Base-by-base conservation (phyloP, 768 basidiomycete species). In the Pleurotus djamor region DNA sequence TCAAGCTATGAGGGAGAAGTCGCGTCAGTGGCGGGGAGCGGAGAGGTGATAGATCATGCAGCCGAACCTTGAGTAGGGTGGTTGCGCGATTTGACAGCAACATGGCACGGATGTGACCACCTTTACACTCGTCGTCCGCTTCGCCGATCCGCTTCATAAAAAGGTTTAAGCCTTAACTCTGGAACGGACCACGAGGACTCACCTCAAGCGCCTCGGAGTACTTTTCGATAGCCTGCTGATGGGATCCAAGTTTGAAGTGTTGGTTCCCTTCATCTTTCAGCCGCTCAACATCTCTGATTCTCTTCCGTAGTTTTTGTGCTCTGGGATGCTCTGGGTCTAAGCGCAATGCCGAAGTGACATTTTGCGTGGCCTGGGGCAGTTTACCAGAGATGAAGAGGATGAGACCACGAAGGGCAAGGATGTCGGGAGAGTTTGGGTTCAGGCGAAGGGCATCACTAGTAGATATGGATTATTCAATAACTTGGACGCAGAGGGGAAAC, bases 11-110 rank as follows among this genome's bases (percentile, higher is more conserved):
- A 17, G 41, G 28, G 48, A 49, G 57, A 28, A 28, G 21, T 28
- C 21, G 21, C 21, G n/a, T 56, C 64, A 50, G 61, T 21, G 38
- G 55, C 64, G 14, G 64, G 61, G 36, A 43, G 4, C 48, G 14
- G 47, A 7, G 43, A 33, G 33, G 41, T n/a, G 34, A 10, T 14
- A 43, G 17, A 14, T 17, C 38, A n/a, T 13, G 4, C 8, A 17
- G 8, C 49, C 66, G 12, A 60, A 89, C 90, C 79, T 94, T 94
- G 51, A 89, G 73, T 16, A 91, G 74, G 0, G 93, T 88, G 1
- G 91, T 92, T 0, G 94, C 94, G 4, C 92, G 86, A 65, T 96
- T 96, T 2, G 88, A 91, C 7, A 94, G 74, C 3, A 96, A 73
- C 1, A 89, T 88, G 1, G 92, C 90, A 10, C 90, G 86, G 32